A percentile compares a stretch with the other conserved stretches of the same genome.
phyloP scores from a whole-genome alignment of 2,329 filamentous ascomycete genomes.

The Ophiosphaerella herpotricha region DNA sequence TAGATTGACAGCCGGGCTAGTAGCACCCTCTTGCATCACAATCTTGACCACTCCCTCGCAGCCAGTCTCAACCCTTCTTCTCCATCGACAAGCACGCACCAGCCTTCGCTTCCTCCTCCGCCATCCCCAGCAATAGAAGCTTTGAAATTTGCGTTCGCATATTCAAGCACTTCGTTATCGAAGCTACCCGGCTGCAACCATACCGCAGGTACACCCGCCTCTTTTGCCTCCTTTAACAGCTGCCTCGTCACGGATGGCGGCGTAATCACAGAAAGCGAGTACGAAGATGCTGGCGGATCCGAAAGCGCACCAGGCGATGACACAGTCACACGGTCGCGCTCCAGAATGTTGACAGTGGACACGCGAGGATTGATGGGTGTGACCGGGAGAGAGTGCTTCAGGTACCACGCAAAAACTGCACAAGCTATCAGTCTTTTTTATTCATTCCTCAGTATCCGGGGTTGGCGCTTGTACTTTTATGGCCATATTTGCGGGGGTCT shows the following conservation, averaged over 20 bases:
- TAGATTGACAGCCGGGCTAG: too few species aligned
- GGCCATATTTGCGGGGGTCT: conserved; percentile 82
- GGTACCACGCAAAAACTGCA: conserved; percentile 91
- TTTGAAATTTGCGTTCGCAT: conserved; percentile 70
- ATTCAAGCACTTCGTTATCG: conserved; percentile 73
- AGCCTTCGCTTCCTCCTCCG: conserved; percentile 41
- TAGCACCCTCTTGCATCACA: conserved; percentile 17
- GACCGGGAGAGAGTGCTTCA: conserved; percentile 72
- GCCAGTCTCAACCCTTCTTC: conserved; percentile 43
- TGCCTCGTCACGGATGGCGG: conserved; percentile 76
- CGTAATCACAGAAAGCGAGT: conserved; percentile 84
- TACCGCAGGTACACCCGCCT: conserved; percentile 66
- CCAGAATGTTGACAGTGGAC: conserved; percentile 65
- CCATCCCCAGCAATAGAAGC: conserved; percentile 64
- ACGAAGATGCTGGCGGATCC: conserved; percentile 56
- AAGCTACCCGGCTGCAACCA: conserved; percentile 85
- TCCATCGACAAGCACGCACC: conserved; percentile 50
- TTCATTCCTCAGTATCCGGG: neutral
- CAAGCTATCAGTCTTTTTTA: neutral
- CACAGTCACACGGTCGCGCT: conserved; percentile 65
- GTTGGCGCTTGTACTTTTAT: conserved; percentile 67
- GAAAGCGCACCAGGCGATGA: conserved; percentile 68
- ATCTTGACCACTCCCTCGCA: conserved; percentile 39
- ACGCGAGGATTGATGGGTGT: conserved; percentile 82
- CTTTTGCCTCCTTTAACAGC: conserved; percentile 76